Base-by-base conservation (phyloP, 2,329 filamentous ascomycete species). In the Parastagonospora nodorum region DNA sequence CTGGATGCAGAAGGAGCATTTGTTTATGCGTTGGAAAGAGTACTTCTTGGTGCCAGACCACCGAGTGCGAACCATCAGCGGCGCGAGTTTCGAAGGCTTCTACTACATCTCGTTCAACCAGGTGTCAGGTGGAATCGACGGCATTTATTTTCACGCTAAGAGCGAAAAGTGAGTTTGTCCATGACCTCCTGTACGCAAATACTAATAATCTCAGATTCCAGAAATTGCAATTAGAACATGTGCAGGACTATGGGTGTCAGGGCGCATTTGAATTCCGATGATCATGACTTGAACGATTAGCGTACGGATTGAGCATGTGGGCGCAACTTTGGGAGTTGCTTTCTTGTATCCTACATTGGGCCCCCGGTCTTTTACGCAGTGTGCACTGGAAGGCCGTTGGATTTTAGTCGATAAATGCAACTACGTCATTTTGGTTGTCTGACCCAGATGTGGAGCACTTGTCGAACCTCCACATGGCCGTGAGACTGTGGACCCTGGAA, bases 21-120 rank as follows among this genome's bases (percentile, higher is more conserved):
- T 99, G 29, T 99, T 97, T 69, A 99, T 99, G 94, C 86, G 94
- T 53, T 99, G 94, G 94, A 99, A 99, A 75, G 94, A 99, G 70
- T 92, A 96, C 66, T 99, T 99, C 67, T 80, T 99, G 0, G 94
- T 99, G 0, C 94, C 94, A 1, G 92, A 99, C 67, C 94, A 99
- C 72, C 85, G 90, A 12, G 92, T 97, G 15, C 84, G 88, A 54
- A 95, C 90, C 9, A 96, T 99, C 55, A 89, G 86, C 30, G 94
- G 94, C 14, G 94, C 94, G 7, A 97, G 93, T 68, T 99, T 97
- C 53, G 94, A 99, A 70, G 94, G 94, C 0, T 99, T 99, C 72
- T 99, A 48, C 73, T 99, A 99, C 69, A 97, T 99, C 61, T 97
- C 92, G 77, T 97, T 97, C 78, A 96, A 97, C 74, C 93, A 97